These are phyloP conservation scores for Alisma plantagoaquatica DNA, from an alignment of 106 monocot species.

Conservation along the genomic window DNA sequence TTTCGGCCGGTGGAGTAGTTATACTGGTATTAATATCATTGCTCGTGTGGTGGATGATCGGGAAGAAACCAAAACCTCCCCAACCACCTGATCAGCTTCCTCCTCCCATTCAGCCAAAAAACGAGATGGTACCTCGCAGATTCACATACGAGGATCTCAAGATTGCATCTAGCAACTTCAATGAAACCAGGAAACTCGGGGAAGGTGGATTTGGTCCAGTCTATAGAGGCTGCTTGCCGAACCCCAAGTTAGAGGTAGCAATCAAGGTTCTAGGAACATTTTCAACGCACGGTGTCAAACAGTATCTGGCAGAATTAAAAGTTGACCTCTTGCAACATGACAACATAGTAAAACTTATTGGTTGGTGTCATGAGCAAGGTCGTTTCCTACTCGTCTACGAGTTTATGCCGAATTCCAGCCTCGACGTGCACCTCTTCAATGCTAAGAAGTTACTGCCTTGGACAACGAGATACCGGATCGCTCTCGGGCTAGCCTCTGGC, in stretches of 20 bases:
- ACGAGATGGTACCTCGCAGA: neutral
- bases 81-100: neutral
- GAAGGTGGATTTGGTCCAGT: slow-evolving; percentile 10
- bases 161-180: slow-evolving; percentile 2
- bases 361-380: neutral
- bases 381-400: neutral
- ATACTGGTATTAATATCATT: neutral
- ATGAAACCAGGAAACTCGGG: neutral
- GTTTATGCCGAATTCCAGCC: slow-evolving; percentile 7
- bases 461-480: slow-evolving; percentile 12
- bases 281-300: slow-evolving; percentile 3
- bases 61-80: neutral
- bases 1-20: neutral
- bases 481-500: slow-evolving; percentile 12
- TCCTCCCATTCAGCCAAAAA: neutral
- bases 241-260: slow-evolving; percentile 2
- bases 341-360: slow-evolving; percentile 1
- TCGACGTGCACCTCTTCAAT: slow-evolving; percentile 6
- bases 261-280: slow-evolving; percentile 5
- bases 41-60: neutral
- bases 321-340: slow-evolving; percentile 6
- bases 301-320: slow-evolving; percentile 4
- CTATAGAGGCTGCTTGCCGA: slow-evolving; percentile 7
- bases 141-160: slow-evolving; percentile 8
- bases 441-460: neutral